Conservation (phyloP, 2,329 filamentous ascomycete species). For the Herpotrichia juniperi region DNA sequence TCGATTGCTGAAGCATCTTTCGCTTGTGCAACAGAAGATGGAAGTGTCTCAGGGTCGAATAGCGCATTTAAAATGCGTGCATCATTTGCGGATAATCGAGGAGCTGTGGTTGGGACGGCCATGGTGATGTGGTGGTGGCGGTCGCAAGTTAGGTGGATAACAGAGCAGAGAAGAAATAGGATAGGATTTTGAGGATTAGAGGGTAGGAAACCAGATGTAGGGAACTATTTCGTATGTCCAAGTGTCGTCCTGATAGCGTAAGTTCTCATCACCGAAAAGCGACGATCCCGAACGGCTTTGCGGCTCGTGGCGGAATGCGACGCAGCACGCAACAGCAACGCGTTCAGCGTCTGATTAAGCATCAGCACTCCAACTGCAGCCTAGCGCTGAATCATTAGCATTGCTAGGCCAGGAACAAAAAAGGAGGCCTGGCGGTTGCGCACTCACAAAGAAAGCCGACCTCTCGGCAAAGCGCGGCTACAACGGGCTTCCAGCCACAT, state of each 20-base stretch:
- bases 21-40: slow-evolving; percentile 58
- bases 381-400: neutral
- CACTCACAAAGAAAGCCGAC: neutral
- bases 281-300: neutral
- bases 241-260: no score
- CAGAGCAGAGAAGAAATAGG: neutral
- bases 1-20: slow-evolving; percentile 51
- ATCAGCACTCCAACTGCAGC: neutral
- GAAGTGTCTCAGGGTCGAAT: slow-evolving; percentile 49
- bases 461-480: neutral
- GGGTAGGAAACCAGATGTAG: neutral
- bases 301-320: neutral
- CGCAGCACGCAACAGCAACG: no score
- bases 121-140: slow-evolving; percentile 12
- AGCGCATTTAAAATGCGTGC: slow-evolving; percentile 44
- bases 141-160: no score
- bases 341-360: neutral
- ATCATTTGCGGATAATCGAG: slow-evolving; percentile 43
- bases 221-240: neutral
- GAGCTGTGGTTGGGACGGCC: slow-evolving; percentile 51
- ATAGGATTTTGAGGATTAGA: neutral
- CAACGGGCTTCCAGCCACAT: neutral
- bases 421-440: no score
- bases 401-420: neutral
- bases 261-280: no score